phyloP scores from a whole-genome alignment of 352 stramenopile genomes.

The Phytophthora nicotianae region DNA sequence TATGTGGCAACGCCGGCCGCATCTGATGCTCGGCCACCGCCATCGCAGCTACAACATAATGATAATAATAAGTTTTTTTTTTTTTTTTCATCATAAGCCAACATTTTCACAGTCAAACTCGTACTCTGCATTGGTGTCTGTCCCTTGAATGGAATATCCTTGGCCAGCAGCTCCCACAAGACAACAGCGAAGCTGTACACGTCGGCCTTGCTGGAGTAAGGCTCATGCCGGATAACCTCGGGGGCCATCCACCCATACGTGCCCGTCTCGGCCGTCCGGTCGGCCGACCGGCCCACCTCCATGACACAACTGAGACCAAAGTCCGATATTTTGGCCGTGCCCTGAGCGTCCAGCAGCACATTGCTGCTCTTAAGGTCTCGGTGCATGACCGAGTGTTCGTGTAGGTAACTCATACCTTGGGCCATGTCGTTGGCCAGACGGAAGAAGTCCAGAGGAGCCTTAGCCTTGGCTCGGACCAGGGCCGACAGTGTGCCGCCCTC shows the following conservation, averaged over 20 bases:
- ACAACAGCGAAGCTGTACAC: conserved; percentile 91
- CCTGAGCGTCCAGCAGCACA: conserved; percentile 66
- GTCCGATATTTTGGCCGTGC: conserved; percentile 72
- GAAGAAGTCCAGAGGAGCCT: conserved; percentile 59
- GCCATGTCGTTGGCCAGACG: conserved; percentile 60
- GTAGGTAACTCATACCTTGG: conserved; percentile 88
- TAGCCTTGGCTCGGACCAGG: conserved; percentile 39
- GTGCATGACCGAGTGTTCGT: conserved; percentile 90
- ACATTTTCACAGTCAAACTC: background rate
- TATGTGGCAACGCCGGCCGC: conserved; percentile 63
- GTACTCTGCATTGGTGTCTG: conserved; percentile 63
- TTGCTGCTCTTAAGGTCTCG: conserved; percentile 94
- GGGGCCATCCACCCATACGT: conserved; percentile 92
- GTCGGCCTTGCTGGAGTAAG: conserved; percentile 92
- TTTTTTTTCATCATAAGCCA: background rate
- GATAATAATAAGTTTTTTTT: background rate
- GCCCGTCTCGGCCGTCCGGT: conserved; percentile 73
- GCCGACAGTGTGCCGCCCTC: conserved; percentile 55
- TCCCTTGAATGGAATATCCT: conserved; percentile 63
- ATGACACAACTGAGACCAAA: conserved; percentile 73
- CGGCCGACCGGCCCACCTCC: conserved; percentile 48
- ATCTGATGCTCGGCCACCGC: conserved; percentile 64
- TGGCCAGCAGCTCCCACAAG: conserved; percentile 67
- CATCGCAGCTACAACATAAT: conserved; percentile 46
- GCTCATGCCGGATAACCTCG: conserved; percentile 87